Percentiles rank a stretch among this genome's conserved stretches.
phyloP scores from a whole-genome alignment of 345 rosid species.

The Gossypium anomalum region DNA sequence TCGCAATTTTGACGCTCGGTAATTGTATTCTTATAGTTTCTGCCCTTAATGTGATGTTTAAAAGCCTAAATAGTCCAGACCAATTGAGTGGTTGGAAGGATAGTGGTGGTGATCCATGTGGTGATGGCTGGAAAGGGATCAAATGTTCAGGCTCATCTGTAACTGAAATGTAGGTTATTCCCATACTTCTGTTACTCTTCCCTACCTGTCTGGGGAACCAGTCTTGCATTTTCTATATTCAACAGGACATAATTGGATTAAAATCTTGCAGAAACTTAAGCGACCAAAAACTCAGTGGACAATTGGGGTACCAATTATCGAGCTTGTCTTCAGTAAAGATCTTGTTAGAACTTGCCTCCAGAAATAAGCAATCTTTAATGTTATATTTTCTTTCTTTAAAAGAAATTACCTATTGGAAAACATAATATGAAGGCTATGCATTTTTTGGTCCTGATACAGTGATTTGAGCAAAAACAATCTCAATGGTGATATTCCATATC shows the following conservation, averaged over 20 bases:
- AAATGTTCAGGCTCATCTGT: slow-evolving; percentile 76
- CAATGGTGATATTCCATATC: slow-evolving; percentile 75
- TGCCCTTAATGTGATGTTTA: slow-evolving; percentile 81
- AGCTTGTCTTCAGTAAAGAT: slow-evolving; percentile 76
- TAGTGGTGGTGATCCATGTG: slow-evolving; percentile 87
- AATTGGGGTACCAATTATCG: slow-evolving; percentile 75
- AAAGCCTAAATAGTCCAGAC: slow-evolving; percentile 74
- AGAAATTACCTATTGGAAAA: neutral
- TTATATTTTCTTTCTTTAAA: slow-evolving; percentile 1
- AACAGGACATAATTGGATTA: neutral
- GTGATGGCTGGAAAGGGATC: slow-evolving; percentile 81
- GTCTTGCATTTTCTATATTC: neutral
- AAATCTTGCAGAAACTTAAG: slow-evolving; percentile 57
- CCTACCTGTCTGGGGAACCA: neutral
- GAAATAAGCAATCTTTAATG: neutral
- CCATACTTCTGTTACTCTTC: neutral
- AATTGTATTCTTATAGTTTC: slow-evolving; percentile 42
- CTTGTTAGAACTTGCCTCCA: slow-evolving; percentile 50
- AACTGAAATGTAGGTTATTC: slow-evolving; percentile 54
- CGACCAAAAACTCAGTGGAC: slow-evolving; percentile 67
- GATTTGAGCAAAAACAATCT: slow-evolving; percentile 91
- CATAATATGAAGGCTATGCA: slow-evolving; percentile 21
- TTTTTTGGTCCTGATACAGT: slow-evolving; percentile 57
- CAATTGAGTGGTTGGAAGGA: slow-evolving; percentile 65
- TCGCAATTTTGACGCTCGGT: slow-evolving; percentile 15